These are phyloP conservation scores for Fraxinus xanthoxyloides DNA, from an alignment of 305 asterid genomes.

Conservation along the genomic window DNA sequence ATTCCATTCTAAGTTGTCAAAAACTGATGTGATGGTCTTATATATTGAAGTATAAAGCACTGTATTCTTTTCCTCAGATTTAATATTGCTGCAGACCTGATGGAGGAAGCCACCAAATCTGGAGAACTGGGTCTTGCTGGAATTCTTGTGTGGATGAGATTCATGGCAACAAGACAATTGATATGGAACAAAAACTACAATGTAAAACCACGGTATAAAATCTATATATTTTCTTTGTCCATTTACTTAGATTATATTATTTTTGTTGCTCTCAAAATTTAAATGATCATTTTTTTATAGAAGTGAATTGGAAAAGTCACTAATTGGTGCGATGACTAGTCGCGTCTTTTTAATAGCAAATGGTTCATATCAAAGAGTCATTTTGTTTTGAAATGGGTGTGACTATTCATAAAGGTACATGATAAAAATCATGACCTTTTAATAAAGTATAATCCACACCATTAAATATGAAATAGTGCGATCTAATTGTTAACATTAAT, in stretches of 20 bases:
- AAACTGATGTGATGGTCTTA: neutral
- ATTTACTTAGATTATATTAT: constrained; percentile 8
- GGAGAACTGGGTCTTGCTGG: constrained; percentile 95
- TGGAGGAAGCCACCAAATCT: constrained; percentile 66
- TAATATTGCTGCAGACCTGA: constrained; percentile 96
- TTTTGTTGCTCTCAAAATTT: constrained; percentile 5
- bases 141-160: constrained; percentile 99
- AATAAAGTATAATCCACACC: no score
- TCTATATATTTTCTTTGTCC: constrained; percentile 19
- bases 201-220: constrained; percentile 89
- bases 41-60: constrained; percentile 12
- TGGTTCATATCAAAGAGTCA: no score
- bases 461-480: no score
- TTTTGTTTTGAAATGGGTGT: no score
- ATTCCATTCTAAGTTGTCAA: neutral
- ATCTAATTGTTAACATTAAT: no score
- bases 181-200: constrained; percentile 99
- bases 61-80: constrained; percentile 54
- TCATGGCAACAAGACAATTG: constrained; percentile 97
- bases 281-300: neutral
- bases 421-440: no score
- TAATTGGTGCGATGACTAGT: no score
- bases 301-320: no score
- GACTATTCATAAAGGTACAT: no score
- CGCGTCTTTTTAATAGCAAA: no score